Base-by-base conservation (phyloP, 306 rosid species). In the Castanopsis chinensis region DNA sequence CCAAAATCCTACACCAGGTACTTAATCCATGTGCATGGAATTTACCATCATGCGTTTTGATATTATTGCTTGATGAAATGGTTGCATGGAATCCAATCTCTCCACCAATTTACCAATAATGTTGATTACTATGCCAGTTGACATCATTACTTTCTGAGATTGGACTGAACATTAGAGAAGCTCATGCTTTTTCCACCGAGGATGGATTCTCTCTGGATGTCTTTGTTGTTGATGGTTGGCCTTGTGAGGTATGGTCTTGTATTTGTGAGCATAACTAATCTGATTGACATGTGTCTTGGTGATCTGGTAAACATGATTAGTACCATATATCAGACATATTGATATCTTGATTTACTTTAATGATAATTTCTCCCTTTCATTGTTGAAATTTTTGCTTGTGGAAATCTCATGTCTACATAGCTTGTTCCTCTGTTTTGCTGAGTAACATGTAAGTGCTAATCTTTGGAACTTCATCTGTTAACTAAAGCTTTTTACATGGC, bases 161-260 rank as follows among this genome's bases (percentile, higher is more conserved):
- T 80, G 98, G 98, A 71, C 89, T 96, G 74, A 96, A 96, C 90
- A 96, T 96, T 87, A 97, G 91, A 89, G 99, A 96, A 90, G 99
- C 99, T 78, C 99, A 96, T 87, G 99, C 97, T 15, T 96, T 96
- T 87, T 96, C 99, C 55, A 93, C 99, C 63, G 86, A 78, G 30
- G 99, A 96, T 84, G 99, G 99, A 79, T 96, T 85, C 86, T 96
- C 99, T 85, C 85, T 96, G 84, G 99, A 96, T 88, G 99, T 93
- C 82, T 96, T 96, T 59, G 98, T 96, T 12, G 98, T 96, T 73
- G 97, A 86, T 84, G 98, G 99, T 56, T 96, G 99, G 98, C 90
- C 84, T 57, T 81, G 60, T 51, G 99, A 93, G 99, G 99, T 93
- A 93, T 77, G 80, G 76, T 61, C 79, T 69, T 61, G 71, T 60